Evolutionary conservation across 345 rosid species (phyloP).

Genomic region (Linum trigynum): DNA sequence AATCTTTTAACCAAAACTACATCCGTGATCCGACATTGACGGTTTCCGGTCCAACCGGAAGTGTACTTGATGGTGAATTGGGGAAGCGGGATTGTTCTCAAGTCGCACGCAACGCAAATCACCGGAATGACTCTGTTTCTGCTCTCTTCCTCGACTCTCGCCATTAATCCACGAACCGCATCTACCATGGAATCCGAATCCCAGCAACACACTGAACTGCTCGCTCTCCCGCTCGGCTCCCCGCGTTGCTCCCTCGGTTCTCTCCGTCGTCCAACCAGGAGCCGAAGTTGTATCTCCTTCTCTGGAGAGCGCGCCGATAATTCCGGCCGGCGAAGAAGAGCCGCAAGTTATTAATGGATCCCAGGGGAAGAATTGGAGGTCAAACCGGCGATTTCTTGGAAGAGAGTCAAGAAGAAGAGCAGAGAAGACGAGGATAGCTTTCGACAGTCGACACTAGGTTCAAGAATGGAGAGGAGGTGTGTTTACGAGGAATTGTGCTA

Average conservation of each 20-base stretch:
- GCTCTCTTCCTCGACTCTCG: conserved; percentile 21
- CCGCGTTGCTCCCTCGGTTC: conserved; percentile 15
- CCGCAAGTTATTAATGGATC: conserved; percentile 29
- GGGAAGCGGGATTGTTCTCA: too few relatives aligned
- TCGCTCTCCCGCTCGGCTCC: background rate
- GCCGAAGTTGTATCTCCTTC: conserved; percentile 22
- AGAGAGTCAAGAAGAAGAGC: conserved; percentile 37
- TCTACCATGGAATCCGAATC: conserved; percentile 22
- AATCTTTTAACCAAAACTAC: too few relatives aligned
- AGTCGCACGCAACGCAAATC: too few relatives aligned
- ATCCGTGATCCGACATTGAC: too few relatives aligned
- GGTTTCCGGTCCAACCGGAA: too few relatives aligned
- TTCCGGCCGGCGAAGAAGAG: conserved; percentile 24
- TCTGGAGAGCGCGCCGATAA: conserved; percentile 16
- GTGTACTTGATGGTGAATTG: too few relatives aligned
- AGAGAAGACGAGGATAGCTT: conserved; percentile 33
- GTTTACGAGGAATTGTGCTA: background rate
- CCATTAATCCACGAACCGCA: conserved; percentile 21
- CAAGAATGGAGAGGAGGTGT: conserved; percentile 81
- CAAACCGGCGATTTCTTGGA: too few relatives aligned
- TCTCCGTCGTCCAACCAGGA: conserved; percentile 28
- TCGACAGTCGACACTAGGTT: conserved; percentile 53
- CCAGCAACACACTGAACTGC: conserved; percentile 8
- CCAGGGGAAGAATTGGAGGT: conserved; percentile 13
- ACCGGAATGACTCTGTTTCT: conserved; percentile 13